Conservation (phyloP, 2,329 filamentous ascomycete genomes). For the Neoscytalidium dimidiatum region DNA sequence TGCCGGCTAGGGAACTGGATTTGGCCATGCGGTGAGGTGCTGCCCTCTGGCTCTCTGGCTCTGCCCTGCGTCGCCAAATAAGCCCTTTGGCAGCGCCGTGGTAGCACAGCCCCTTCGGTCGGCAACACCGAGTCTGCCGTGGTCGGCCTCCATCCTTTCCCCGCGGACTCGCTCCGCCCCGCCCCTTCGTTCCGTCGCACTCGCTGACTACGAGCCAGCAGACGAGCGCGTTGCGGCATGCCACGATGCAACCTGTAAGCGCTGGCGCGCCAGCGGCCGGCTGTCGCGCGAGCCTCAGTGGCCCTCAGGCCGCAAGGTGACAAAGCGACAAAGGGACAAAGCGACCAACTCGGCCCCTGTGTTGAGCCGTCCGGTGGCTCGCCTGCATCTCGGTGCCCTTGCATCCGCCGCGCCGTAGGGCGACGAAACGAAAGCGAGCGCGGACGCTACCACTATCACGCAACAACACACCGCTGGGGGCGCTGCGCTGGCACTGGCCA, state of each 20-base stretch:
- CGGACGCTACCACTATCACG: too few species aligned
- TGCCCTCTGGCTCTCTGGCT: constrained; percentile 6
- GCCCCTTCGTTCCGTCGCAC: not conserved
- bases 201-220: not conserved
- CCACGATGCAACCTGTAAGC: constrained; percentile 1
- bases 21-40: constrained; percentile 15
- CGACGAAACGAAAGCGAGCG: constrained; percentile 15
- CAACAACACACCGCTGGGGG: constrained; percentile 11
- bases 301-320: not conserved
- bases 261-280: not conserved
- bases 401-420: not conserved
- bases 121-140: constrained; percentile 6
- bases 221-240: not conserved
- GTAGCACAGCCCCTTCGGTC: constrained; percentile 13
- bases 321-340: not conserved
- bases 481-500: constrained; percentile 1
- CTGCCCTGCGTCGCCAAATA: constrained; percentile 1
- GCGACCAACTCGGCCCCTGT: not conserved
- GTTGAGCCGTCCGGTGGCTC: not conserved
- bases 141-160: not conserved
- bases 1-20: not conserved
- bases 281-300: not conserved
- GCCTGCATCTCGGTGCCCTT: not conserved
- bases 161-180: not conserved
- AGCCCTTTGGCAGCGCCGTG: not conserved